phyloP scores from a whole-genome alignment of 1,139 yeast species.

The Magnusiomyces suaveolens region DNA sequence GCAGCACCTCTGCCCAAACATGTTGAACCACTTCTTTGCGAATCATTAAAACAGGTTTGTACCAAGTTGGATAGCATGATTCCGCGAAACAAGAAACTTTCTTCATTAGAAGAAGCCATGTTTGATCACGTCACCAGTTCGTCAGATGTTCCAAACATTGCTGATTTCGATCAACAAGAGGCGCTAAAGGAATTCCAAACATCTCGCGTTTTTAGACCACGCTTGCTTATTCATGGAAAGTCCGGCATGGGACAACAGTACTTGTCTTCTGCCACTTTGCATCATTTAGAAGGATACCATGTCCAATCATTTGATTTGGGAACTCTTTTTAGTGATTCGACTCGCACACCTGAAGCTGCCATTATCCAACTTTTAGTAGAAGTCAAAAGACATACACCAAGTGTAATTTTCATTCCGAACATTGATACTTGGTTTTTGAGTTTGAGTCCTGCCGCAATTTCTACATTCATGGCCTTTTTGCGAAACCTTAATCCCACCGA shows the following conservation, averaged over 20 bases:
- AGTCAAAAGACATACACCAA: slow-evolving; percentile 83
- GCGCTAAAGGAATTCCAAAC: slow-evolving; percentile 43
- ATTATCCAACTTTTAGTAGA: slow-evolving; percentile 80
- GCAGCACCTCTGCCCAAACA: slow-evolving; percentile 75
- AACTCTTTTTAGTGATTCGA: slow-evolving; percentile 65
- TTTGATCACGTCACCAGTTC: slow-evolving; percentile 38
- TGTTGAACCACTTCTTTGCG: slow-evolving; percentile 51
- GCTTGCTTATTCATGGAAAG: slow-evolving; percentile 61
- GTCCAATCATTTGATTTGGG: slow-evolving; percentile 81
- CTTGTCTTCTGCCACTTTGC: slow-evolving; percentile 70
- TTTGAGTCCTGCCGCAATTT: slow-evolving; percentile 57
- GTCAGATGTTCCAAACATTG: slow-evolving; percentile 45
- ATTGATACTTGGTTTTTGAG: slow-evolving; percentile 68
- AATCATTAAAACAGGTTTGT: slow-evolving; percentile 42
- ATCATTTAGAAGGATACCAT: slow-evolving; percentile 81
- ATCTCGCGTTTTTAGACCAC: slow-evolving; percentile 73
- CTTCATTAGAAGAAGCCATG: slow-evolving; percentile 62
- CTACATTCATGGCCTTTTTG: slow-evolving; percentile 62
- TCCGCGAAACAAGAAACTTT: slow-evolving; percentile 51
- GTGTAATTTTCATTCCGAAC: slow-evolving; percentile 76
- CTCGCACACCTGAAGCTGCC: slow-evolving; percentile 75
- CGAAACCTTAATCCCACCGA: slow-evolving; percentile 65
- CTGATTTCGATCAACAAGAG: slow-evolving; percentile 63
- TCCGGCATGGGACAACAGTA: slow-evolving; percentile 85
- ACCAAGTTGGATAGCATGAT: slow-evolving; percentile 47